Evolutionary conservation across 1,284 basidiomycete species (phyloP), one percentile per base, ranked within the genome.

Genomic region (Gymnopus androsaceus): DNA sequence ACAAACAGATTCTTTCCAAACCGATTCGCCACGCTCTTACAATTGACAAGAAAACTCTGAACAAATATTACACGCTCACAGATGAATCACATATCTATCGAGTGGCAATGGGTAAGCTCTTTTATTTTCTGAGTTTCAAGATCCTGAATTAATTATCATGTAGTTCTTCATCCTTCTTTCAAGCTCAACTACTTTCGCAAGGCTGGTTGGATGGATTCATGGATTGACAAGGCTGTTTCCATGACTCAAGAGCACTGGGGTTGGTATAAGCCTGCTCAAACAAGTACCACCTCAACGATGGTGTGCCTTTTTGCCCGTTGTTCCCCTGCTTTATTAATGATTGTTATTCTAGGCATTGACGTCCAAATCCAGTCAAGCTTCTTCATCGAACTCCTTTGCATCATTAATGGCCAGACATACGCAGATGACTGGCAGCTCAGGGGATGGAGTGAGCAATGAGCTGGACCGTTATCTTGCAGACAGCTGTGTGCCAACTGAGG

Each of bases 71-170:
- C 53, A 19, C 51, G 8, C 27, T 51, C 2, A 59, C 61, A 3
- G 61, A 62, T 51, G 45, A 57, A 33, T 47, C 54, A 12, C 40
- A 53, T 23, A 44, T 60, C 17, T 59, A 57, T 54, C 34, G 57
- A 1, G 50, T 60, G 47, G 61, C 57, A 15, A 62, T 59, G 59
- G 46, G 59, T 62, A 46, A 25, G 61, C 56, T 17, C 27, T 28
- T 28, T 14, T 21, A 15, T 11, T 7, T n/a, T 28, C 11, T 50
- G 31, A 8, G 7, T 8, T 15, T 36, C 21, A 21, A 17, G 28
- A 14, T 19, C 7, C 25, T 44, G n/a, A 25, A 6, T 6, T 8
- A 19, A 7, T 34, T 34, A 15, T 34, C 15, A 4, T 8, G 12
- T 40, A 51, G 50, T 51, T 5, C 34, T 51, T 21, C 50, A 51